Base-by-base conservation (phyloP, 2,329 filamentous ascomycete species). In the Pyrenophora graminea region DNA sequence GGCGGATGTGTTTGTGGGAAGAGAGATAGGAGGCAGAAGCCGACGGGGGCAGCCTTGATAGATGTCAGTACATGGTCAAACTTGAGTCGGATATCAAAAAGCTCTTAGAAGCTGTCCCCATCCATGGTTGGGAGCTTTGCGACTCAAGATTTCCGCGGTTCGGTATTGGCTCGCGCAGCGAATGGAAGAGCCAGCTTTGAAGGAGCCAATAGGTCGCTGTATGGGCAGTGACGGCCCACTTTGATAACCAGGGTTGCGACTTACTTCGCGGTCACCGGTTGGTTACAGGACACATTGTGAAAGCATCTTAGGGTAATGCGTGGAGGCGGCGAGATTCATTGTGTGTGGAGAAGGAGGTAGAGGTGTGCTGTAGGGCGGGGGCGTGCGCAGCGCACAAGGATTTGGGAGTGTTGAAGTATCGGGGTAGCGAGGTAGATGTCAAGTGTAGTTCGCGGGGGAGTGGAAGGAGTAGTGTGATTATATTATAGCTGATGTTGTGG, bases 271-370 rank as follows among this genome's bases (percentile, higher is more conserved):
- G 53, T 65, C 59, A 67, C 53, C 51, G 60, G 38, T 45, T 51
- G 50, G 49, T 63, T 58, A 65, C 56, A 67, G 62, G 47, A 63
- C 51, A 62, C 64, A 67, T 67, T 40, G 57, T 62, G 54, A 53
- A 44, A 52, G 59, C 61, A 61, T 64, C 56, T 66, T 65, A 62
- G 59, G 56, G 44, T 49, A 49, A 53, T 59, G 59, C 59, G 56
- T 62, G 58, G 57, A 62, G 62, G 62, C 59, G 51, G 61, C 59
- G 51, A 64, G 58, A 50, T 61, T 58, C 64, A 67, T 67, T 54
- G 55, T 51, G 47, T 23, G 45, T 15, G 17, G 17, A 32, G 30
- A 33, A 10, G 39, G 45, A 39, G 15, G n/a, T 32, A 19, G 13
- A 39, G 45, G 43, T 37, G 21, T 21, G 36, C 27, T 18, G 32